Conservation (phyloP, 805 yeast species). For the Candida khao-thaluensis region DNA sequence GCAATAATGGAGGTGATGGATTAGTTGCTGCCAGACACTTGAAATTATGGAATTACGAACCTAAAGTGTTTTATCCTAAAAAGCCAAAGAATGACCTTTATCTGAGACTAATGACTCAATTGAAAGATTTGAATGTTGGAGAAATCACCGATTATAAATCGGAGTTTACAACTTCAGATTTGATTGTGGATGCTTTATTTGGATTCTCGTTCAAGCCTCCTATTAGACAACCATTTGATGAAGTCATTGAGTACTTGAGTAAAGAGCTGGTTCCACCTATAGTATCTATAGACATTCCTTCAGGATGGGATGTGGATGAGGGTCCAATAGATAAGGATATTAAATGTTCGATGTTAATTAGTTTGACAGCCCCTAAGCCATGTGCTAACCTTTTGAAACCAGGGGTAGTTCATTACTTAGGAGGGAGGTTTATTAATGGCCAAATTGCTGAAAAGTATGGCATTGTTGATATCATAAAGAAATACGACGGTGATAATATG, state of each 20-base stretch:
- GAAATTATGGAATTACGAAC: conserved; percentile 64
- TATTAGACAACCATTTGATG: conserved; percentile 72
- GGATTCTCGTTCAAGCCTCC: conserved; percentile 95
- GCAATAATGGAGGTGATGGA: conserved; percentile 97
- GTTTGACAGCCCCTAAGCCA: conserved; percentile 93
- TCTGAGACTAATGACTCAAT: conserved; percentile 60
- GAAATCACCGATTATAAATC: conserved; percentile 45
- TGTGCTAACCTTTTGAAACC: conserved; percentile 55
- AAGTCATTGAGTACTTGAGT: conserved; percentile 26
- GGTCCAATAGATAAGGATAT: conserved; percentile 63
- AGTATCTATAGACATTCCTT: conserved; percentile 85
- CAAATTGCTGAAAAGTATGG: conserved; percentile 71
- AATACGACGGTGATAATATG: conserved; percentile 34
- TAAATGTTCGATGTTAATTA: conserved; percentile 67
- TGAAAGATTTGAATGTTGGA: conserved; percentile 60
- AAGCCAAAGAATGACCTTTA: conserved; percentile 55
- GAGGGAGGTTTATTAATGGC: conserved; percentile 80
- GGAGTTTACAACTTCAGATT: conserved; percentile 30
- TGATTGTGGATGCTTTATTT: conserved; percentile 75
- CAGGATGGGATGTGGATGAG: conserved; percentile 94
- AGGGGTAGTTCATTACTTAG: conserved; percentile 64
- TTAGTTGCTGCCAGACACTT: conserved; percentile 93
- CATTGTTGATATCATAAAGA: conserved; percentile 46
- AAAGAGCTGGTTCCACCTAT: conserved; percentile 53
- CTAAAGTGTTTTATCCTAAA: conserved; percentile 79